Evolutionary conservation across 2,329 filamentous ascomycete species (phyloP).

Genomic region (Nothophaeocryptopus gaeumannii): DNA sequence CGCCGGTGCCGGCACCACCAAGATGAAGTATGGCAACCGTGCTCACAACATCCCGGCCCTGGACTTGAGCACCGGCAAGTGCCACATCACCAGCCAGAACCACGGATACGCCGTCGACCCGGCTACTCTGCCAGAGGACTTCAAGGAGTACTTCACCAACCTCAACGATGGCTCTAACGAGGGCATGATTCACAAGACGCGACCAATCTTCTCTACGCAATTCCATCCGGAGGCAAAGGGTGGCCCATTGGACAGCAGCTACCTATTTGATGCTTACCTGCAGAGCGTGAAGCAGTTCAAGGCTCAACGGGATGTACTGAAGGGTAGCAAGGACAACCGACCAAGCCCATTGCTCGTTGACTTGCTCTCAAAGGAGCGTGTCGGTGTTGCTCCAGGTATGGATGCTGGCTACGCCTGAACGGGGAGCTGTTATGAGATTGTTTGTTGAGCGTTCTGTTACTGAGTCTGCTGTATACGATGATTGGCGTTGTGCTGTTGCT

Average conservation of each 20-base stretch:
- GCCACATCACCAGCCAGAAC: conserved; percentile 98
- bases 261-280: conserved; percentile 95
- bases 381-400: conserved; percentile 64
- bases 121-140: conserved; percentile 75
- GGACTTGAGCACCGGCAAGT: conserved; percentile 91
- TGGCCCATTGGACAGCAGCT: conserved; percentile 90
- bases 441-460: conserved; percentile 4
- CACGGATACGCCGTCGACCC: conserved; percentile 95
- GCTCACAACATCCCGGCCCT: conserved; percentile 97
- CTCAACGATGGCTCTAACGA: conserved; percentile 97
- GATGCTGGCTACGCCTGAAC: neutral
- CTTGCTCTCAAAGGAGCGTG: conserved; percentile 87
- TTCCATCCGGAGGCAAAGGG: conserved; percentile 99
- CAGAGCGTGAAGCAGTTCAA: conserved; percentile 88
- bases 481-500: conserved; percentile 1
- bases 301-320: conserved; percentile 69
- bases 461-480: neutral
- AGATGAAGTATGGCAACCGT: conserved; percentile 98
- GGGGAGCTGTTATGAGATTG: neutral
- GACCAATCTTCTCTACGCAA: conserved; percentile 96
- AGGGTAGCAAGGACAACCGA: conserved; percentile 74
- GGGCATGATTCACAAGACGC: conserved; percentile 92
- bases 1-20: conserved; percentile 83
- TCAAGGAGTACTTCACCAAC: conserved; percentile 98
- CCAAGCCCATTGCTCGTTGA: conserved; percentile 87